Conservation (phyloP, 2,329 filamentous ascomycete species). For the Calonectria montana region DNA sequence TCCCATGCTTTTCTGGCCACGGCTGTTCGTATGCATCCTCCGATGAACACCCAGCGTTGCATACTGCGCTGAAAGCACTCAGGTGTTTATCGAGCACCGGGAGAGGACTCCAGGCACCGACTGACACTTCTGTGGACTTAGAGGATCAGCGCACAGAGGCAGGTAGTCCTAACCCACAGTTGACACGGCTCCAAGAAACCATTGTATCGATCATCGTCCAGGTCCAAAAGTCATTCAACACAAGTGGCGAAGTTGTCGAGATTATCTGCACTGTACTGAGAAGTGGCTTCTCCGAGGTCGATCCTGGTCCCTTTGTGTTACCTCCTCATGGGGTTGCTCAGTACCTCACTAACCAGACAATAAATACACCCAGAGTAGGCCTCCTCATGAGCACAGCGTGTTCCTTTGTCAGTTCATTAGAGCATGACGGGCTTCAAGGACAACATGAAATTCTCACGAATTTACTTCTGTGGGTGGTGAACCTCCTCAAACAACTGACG, state of each 20-base stretch:
- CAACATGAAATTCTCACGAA: conserved; percentile 61
- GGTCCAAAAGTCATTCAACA: conserved; percentile 64
- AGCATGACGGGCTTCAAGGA: conserved; percentile 55
- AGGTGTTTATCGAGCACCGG: conserved; percentile 78
- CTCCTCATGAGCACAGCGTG: conserved; percentile 78
- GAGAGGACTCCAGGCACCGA: conserved; percentile 76
- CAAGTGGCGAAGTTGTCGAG: conserved; percentile 76
- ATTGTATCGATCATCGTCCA: conserved; percentile 60
- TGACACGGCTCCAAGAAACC: conserved; percentile 55
- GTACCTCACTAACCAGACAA: conserved; percentile 70
- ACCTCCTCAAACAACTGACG: conserved; percentile 71
- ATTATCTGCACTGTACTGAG: conserved; percentile 77
- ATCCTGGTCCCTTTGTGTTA: conserved; percentile 82
- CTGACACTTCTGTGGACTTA: conserved; percentile 75
- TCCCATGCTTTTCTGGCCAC: conserved; percentile 39
- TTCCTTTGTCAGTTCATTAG: conserved; percentile 73
- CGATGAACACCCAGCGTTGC: conserved; percentile 57
- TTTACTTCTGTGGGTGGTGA: conserved; percentile 71
- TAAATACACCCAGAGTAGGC: conserved; percentile 74
- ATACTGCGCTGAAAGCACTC: conserved; percentile 67
- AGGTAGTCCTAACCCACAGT: conserved; percentile 26
- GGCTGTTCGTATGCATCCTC: conserved; percentile 44
- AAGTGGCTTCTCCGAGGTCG: conserved; percentile 79
- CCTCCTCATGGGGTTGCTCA: conserved; percentile 72
- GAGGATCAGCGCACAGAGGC: conserved; percentile 57